Conservation (phyloP, 208 protist genomes). For the Crithidia sp. region DNA sequence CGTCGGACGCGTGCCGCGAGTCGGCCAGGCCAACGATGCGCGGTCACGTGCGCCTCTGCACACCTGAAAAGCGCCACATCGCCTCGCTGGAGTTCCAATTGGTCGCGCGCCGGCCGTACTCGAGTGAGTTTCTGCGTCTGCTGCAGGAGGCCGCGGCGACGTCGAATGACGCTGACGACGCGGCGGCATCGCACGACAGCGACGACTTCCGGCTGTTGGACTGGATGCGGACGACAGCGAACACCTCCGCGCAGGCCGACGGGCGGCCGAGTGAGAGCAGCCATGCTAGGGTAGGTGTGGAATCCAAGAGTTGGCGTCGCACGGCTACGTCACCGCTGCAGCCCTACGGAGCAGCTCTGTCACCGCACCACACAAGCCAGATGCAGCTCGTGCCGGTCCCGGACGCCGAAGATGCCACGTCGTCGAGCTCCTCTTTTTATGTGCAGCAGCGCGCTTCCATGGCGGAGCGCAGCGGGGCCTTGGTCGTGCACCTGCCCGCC, state of each 20-base stretch:
- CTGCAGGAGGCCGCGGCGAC: conserved; percentile 31
- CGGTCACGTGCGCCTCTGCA: conserved; percentile 74
- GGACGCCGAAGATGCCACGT: conserved; percentile 15
- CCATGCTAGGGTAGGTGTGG: too few species aligned
- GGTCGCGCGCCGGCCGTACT: conserved; percentile 79
- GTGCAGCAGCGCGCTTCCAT: conserved; percentile 23
- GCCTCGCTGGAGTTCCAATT: conserved; percentile 87
- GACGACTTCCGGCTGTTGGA: conserved; percentile 16
- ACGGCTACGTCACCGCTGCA: not conserved
- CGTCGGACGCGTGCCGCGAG: conserved; percentile 40
- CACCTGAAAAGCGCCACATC: conserved; percentile 55
- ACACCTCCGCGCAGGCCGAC: conserved; percentile 13
- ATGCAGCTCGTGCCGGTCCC: conserved; percentile 30
- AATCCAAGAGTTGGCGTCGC: not conserved
- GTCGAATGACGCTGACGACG: not conserved
- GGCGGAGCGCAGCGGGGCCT: conserved; percentile 6
- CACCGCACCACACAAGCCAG: conserved; percentile 6
- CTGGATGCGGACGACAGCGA: conserved; percentile 28
- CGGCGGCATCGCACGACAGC: not conserved
- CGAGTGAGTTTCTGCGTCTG: conserved; percentile 60
- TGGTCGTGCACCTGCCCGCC: conserved; percentile 34
- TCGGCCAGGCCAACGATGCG: conserved; percentile 64
- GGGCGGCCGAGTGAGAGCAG: not conserved
- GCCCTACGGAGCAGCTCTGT: not conserved
- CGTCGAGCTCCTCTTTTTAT: conserved; percentile 27